A percentile compares a stretch with the other conserved stretches of the same genome.
phyloP scores from a whole-genome alignment of 2,329 filamentous ascomycete genomes.

The Blumeria hordei region DNA sequence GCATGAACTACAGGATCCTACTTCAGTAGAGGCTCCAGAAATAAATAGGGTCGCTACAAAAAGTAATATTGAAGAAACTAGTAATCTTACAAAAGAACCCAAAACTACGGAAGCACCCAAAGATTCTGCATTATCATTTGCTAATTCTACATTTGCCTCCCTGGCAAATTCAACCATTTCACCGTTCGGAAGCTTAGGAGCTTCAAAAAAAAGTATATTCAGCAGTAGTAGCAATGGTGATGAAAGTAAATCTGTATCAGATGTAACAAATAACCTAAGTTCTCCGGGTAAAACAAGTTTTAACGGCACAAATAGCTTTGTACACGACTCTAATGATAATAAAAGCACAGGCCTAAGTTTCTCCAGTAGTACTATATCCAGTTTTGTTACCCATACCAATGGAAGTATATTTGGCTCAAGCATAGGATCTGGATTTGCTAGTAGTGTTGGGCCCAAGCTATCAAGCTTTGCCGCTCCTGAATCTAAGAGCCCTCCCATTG shows the following conservation, averaged over 20 bases:
- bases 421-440: slow-evolving; percentile 18
- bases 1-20: no score
- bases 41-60: no score
- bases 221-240: slow-evolving; percentile 19
- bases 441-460: slow-evolving; percentile 21
- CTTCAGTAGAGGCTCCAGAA: no score
- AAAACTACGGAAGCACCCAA: background rate
- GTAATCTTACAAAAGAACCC: no score
- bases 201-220: slow-evolving; percentile 25
- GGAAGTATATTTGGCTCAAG: slow-evolving; percentile 20
- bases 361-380: slow-evolving; percentile 14
- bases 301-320: slow-evolving; percentile 11
- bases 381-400: slow-evolving; percentile 16
- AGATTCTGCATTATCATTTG: slow-evolving; percentile 30
- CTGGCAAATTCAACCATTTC: slow-evolving; percentile 36
- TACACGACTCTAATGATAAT: slow-evolving; percentile 16
- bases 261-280: slow-evolving; percentile 17
- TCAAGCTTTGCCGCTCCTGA: slow-evolving; percentile 47
- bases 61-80: no score
- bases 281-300: slow-evolving; percentile 11
- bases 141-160: slow-evolving; percentile 41
- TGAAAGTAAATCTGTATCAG: slow-evolving; percentile 21
- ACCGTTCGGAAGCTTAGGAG: slow-evolving; percentile 34
- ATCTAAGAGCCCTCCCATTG: slow-evolving; percentile 20
- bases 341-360: slow-evolving; percentile 15